phyloP scores from a whole-genome alignment of 176 grass and related monocot species.

The Musa beccarii region DNA sequence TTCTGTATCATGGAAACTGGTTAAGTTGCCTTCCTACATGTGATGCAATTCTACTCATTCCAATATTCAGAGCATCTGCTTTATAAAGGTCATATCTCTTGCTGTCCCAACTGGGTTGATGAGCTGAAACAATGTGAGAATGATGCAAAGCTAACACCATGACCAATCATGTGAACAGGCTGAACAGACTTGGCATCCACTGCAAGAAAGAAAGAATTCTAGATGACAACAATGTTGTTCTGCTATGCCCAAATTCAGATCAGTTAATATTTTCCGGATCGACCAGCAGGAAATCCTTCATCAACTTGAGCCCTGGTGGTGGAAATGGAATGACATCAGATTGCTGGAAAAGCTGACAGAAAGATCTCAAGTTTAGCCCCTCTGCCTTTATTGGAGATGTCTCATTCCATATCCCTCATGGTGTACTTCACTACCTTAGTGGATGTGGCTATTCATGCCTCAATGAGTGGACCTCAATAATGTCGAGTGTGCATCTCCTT shows the following conservation, averaged over 20 bases:
- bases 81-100: background rate
- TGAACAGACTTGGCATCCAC: background rate
- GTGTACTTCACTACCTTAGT: conserved; percentile 1
- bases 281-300: background rate
- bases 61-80: background rate
- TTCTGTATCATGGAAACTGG: conserved; percentile 7
- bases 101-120: background rate
- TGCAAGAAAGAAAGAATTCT: background rate
- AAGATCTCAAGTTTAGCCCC: background rate
- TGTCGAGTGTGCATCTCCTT: background rate
- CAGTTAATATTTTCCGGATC: too few species aligned
- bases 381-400: background rate
- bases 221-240: background rate
- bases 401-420: background rate
- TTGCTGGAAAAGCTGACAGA: conserved; percentile 5
- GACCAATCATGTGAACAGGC: background rate
- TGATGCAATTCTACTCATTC: background rate
- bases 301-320: background rate
- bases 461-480: conserved; percentile 5
- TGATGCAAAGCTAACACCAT: background rate
- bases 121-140: too few species aligned
- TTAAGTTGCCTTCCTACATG: conserved; percentile 10
- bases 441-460: conserved; percentile 8
- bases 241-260: too few species aligned
- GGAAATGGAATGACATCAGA: background rate